Evolutionary conservation across 2,329 filamentous ascomycete genomes (phyloP).

Genomic region (Nemania abortiva): DNA sequence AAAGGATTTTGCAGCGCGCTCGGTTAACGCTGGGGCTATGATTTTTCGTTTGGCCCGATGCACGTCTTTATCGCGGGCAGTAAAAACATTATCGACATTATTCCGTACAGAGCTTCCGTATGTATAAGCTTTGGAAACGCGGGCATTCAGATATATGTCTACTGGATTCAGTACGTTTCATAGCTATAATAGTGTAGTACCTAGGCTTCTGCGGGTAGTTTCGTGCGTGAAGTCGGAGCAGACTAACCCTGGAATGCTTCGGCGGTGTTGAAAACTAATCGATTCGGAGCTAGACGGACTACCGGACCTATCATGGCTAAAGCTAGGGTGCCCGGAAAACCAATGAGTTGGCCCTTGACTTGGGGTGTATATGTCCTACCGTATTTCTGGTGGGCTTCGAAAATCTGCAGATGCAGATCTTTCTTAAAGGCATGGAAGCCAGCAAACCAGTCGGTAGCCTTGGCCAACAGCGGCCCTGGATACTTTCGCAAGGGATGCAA

Average conservation of each 20-base stretch:
- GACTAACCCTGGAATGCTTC: constrained; percentile 24
- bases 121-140: constrained; percentile 26
- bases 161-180: neutral
- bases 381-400: constrained; percentile 2
- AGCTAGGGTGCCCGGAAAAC: neutral
- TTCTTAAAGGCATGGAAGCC: neutral
- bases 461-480: constrained; percentile 7
- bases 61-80: neutral
- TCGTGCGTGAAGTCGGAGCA: neutral
- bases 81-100: constrained; percentile 12
- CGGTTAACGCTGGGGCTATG: neutral
- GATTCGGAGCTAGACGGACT: constrained; percentile 23
- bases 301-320: constrained; percentile 20
- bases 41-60: neutral
- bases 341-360: neutral
- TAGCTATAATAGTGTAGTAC: neutral
- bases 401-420: neutral
- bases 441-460: neutral
- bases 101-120: constrained; percentile 29
- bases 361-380: neutral
- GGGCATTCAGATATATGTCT: constrained; percentile 39
- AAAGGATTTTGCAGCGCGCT: neutral
- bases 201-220: no score
- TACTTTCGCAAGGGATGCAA: constrained; percentile 9
- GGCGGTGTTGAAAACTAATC: constrained; percentile 28